These are phyloP conservation scores for Boletus coccyginus DNA, from an alignment of 768 basidiomycete species.

Conservation along the genomic window DNA sequence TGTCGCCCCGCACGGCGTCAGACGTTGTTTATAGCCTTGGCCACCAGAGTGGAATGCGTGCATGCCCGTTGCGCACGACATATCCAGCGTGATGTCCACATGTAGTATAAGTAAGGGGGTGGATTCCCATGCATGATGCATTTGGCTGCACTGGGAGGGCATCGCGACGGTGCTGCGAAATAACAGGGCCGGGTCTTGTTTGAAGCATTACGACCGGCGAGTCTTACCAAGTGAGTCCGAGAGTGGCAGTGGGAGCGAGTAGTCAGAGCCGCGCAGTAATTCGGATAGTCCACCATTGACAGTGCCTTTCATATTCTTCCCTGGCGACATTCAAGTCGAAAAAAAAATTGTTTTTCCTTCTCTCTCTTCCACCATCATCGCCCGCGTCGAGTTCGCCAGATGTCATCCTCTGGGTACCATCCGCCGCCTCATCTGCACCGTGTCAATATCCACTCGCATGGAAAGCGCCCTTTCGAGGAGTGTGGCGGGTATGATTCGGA, in stretches of 20 bases:
- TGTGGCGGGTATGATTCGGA: constrained; percentile 35
- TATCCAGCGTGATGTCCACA: constrained; percentile 10
- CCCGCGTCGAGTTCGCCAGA: constrained; percentile 7
- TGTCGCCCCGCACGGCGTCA: neutral
- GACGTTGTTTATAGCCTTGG: constrained; percentile 3
- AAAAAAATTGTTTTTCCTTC: constrained; percentile 4
- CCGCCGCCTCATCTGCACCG: constrained; percentile 23
- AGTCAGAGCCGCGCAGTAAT: constrained; percentile 6
- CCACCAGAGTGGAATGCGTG: neutral
- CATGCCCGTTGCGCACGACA: constrained; percentile 4
- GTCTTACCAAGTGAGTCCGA: constrained; percentile 3
- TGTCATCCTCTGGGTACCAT: constrained; percentile 26
- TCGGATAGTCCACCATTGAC: neutral
- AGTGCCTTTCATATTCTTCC: neutral
- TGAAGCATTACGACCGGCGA: neutral
- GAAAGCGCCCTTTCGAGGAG: constrained; percentile 33
- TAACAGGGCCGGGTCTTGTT: neutral
- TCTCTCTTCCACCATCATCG: constrained; percentile 18
- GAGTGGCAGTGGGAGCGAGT: constrained; percentile 8
- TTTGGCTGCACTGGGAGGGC: too few relatives aligned
- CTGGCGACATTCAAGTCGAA: constrained; percentile 1
- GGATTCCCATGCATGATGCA: neutral
- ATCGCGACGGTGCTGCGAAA: too few relatives aligned
- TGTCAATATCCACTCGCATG: constrained; percentile 25
- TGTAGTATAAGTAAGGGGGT: constrained; percentile 1